These are phyloP conservation scores for Didymella arachidicola DNA, from an alignment of 2,329 filamentous ascomycete species.

Conservation along the genomic window DNA sequence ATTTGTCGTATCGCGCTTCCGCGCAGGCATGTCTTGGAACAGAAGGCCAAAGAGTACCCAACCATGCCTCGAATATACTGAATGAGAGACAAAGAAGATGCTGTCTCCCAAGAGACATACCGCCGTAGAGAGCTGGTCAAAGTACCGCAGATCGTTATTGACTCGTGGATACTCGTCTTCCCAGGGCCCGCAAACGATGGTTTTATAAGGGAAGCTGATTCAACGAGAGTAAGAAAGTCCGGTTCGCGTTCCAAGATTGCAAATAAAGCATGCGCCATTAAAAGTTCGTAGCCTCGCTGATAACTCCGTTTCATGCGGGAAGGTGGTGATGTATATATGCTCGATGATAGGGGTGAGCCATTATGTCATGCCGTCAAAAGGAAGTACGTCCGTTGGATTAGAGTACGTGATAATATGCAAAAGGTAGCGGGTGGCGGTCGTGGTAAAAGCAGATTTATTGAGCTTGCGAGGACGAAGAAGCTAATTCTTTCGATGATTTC, in stretches of 20 bases:
- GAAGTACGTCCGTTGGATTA: constrained; percentile 33
- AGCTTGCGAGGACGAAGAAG: constrained; percentile 30
- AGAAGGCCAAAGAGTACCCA: constrained; percentile 13
- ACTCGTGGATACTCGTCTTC: constrained; percentile 39
- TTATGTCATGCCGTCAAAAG: constrained; percentile 48
- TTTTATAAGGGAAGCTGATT: constrained; percentile 30
- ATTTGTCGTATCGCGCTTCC: constrained; percentile 14
- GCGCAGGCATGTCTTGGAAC: constrained; percentile 14
- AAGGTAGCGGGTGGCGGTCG: constrained; percentile 13
- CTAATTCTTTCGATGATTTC: constrained; percentile 59
- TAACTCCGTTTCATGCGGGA: constrained; percentile 50
- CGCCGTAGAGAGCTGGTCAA: constrained; percentile 37
- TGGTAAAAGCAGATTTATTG: constrained; percentile 23
- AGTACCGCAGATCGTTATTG: constrained; percentile 32
- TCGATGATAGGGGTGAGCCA: constrained; percentile 37
- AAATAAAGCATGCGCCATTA: constrained; percentile 47
- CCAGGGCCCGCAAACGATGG: constrained; percentile 29
- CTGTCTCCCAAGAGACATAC: constrained; percentile 7
- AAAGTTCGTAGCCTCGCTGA: constrained; percentile 47
- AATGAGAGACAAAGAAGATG: constrained; percentile 31
- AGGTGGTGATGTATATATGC: constrained; percentile 32
- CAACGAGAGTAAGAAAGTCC: constrained; percentile 44
- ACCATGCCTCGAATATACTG: constrained; percentile 23
- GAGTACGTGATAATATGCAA: constrained; percentile 26
- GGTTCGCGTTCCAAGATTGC: constrained; percentile 39